phyloP scores from a whole-genome alignment of 768 basidiomycete species.

The Leccinum uliginosum region DNA sequence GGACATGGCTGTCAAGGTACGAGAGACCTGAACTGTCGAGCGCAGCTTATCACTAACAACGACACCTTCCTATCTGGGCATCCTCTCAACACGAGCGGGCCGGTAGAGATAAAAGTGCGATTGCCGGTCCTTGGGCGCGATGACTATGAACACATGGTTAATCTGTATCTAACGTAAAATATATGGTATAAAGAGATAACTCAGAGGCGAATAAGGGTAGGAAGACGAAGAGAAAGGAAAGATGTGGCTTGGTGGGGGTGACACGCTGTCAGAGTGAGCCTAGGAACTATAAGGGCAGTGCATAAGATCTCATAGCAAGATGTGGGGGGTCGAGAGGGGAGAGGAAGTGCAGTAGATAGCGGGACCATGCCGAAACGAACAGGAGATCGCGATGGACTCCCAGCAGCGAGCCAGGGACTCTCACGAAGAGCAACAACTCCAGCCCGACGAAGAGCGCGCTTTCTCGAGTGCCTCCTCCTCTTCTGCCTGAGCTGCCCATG shows the following conservation, averaged over 20 bases:
- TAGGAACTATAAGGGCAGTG: conserved; percentile 18
- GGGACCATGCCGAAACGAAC: conserved; percentile 20
- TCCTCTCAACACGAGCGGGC: conserved; percentile 1
- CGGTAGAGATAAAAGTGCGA: conserved; percentile 1
- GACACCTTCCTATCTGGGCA: conserved; percentile 28
- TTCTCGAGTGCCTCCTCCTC: conserved; percentile 69
- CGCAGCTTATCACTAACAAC: conserved; percentile 1
- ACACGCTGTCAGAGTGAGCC: conserved; percentile 23
- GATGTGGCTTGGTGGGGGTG: conserved; percentile 10
- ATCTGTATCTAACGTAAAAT: conserved; percentile 35
- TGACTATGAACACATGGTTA: conserved; percentile 35
- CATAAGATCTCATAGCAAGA: conserved; percentile 28
- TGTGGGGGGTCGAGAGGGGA: conserved; percentile 14
- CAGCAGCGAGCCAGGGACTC: conserved; percentile 1
- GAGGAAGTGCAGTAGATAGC: conserved; percentile 14
- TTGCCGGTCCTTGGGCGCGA: conserved; percentile 7
- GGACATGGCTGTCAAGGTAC: conserved; percentile 43
- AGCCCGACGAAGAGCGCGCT: conserved; percentile 43
- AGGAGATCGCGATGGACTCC: conserved; percentile 7
- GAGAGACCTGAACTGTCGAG: conserved; percentile 5
- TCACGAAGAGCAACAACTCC: conserved; percentile 66
- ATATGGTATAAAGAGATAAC: conserved; percentile 40
- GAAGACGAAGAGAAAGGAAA: conserved; percentile 8
- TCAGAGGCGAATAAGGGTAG: conserved; percentile 32
- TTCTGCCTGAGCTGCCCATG: conserved; percentile 77